Evolutionary conservation across 2,329 filamentous ascomycete species (phyloP).

Genomic region (Ophiostoma sp.): DNA sequence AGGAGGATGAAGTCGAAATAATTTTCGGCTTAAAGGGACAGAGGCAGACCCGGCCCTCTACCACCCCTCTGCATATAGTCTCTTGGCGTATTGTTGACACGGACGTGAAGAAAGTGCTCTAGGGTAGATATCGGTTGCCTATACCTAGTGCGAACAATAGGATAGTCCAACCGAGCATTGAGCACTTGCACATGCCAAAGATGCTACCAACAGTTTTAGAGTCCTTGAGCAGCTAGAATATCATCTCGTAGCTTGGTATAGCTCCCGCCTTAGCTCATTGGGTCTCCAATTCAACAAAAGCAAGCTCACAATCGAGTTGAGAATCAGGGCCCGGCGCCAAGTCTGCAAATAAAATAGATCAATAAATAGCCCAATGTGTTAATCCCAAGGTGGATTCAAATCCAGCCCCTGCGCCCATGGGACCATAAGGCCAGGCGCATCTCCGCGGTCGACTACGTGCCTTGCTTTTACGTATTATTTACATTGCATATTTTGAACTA

Average conservation of each 20-base stretch:
- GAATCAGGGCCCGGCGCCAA: background rate
- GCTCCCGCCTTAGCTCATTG: background rate
- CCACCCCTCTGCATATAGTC: too few species aligned
- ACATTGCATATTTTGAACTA: background rate
- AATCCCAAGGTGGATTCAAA: background rate
- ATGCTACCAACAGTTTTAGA: too few species aligned
- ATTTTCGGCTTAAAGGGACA: background rate
- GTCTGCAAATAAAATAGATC: background rate
- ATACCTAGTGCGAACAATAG: background rate
- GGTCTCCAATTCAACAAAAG: background rate
- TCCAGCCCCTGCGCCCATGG: background rate
- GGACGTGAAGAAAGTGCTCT: background rate
- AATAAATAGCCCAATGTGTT: background rate
- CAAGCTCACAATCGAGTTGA: background rate
- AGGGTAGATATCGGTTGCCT: background rate
- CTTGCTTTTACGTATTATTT: background rate
- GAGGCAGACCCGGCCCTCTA: background rate
- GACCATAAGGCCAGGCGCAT: background rate
- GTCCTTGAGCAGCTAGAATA: background rate
- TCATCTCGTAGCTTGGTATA: background rate
- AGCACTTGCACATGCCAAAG: background rate
- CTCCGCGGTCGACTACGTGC: slow-evolving; percentile 2
- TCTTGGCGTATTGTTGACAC: too few species aligned
- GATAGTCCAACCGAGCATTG: background rate
- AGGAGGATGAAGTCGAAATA: background rate